Evolutionary conservation across 768 basidiomycete species (phyloP).

Genomic region (Tricholoma hemisulphureum): DNA sequence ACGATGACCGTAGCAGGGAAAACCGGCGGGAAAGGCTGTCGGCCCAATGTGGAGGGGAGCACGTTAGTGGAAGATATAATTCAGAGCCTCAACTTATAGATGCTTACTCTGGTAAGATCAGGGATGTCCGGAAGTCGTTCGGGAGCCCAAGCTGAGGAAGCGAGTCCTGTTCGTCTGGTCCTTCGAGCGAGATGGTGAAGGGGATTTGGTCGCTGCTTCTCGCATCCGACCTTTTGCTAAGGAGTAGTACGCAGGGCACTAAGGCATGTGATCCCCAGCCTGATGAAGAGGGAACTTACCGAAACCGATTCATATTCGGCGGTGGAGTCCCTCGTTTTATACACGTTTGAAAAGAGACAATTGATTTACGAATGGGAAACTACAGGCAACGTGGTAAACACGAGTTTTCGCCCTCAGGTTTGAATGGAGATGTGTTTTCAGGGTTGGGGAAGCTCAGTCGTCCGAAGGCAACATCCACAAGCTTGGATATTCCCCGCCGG

Average conservation of each 20-base stretch:
- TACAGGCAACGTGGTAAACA: slow-evolving; percentile 73
- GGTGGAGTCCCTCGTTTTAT: slow-evolving; percentile 52
- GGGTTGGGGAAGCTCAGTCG: slow-evolving; percentile 17
- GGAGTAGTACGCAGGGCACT: slow-evolving; percentile 23
- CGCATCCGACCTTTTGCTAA: slow-evolving; percentile 78
- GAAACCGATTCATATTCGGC: slow-evolving; percentile 72
- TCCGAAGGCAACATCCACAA: slow-evolving; percentile 13
- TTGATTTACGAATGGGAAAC: slow-evolving; percentile 36
- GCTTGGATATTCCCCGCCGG: background rate
- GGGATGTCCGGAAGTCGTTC: slow-evolving; percentile 82
- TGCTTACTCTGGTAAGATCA: slow-evolving; percentile 82
- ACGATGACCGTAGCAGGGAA: slow-evolving; percentile 68
- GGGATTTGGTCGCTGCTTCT: slow-evolving; percentile 45
- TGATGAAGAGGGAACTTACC: slow-evolving; percentile 50
- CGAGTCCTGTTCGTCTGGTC: slow-evolving; percentile 34
- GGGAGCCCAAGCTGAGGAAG: slow-evolving; percentile 62
- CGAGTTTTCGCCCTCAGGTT: slow-evolving; percentile 49
- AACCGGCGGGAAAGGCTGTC: slow-evolving; percentile 78
- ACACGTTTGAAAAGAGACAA: slow-evolving; percentile 57
- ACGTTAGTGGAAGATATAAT: slow-evolving; percentile 13
- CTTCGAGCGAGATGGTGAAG: slow-evolving; percentile 24
- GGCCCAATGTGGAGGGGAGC: slow-evolving; percentile 14
- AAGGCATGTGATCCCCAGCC: slow-evolving; percentile 25
- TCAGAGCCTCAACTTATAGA: slow-evolving; percentile 10
- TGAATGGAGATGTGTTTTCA: slow-evolving; percentile 26